Conservation (phyloP, 1,139 yeast species). For the Yamadazyma mexicana region DNA sequence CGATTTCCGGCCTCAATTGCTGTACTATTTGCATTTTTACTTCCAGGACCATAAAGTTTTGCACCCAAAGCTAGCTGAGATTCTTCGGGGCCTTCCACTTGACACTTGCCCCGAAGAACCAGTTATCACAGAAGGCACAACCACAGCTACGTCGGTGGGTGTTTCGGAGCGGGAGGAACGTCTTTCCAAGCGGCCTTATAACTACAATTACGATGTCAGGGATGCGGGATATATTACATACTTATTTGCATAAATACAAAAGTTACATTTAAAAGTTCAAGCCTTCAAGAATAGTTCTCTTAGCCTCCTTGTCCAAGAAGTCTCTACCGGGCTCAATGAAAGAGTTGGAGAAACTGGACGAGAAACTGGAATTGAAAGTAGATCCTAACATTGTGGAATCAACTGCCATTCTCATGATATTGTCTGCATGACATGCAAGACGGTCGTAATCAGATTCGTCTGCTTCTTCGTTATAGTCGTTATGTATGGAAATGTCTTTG, state of each 20-base stretch:
- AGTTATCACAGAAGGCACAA: constrained; percentile 5
- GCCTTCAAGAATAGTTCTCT: constrained; percentile 30
- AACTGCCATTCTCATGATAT: constrained; percentile 50
- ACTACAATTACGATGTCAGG: constrained; percentile 24
- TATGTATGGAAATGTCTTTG: constrained; percentile 7
- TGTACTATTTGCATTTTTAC: constrained; percentile 28
- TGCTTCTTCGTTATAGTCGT: constrained; percentile 12
- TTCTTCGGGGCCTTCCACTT: constrained; percentile 19
- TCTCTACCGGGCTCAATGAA: constrained; percentile 31
- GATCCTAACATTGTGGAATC: constrained; percentile 51
- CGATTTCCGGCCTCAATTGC: constrained; percentile 25
- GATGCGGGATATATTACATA: constrained; percentile 24
- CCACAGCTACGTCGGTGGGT: constrained; percentile 5
- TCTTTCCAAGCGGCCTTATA: constrained; percentile 19
- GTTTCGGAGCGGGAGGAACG: not conserved
- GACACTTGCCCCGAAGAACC: constrained; percentile 12
- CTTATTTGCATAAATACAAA: constrained; percentile 14
- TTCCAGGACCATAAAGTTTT: constrained; percentile 19
- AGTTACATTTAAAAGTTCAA: constrained; percentile 18
- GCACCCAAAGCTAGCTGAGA: constrained; percentile 11
- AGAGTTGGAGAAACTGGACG: constrained; percentile 33
- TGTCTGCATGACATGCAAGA: constrained; percentile 51
- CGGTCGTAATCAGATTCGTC: constrained; percentile 37
- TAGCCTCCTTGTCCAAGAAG: constrained; percentile 31
- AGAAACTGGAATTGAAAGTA: constrained; percentile 27